Evolutionary conservation across 2,329 filamentous ascomycete genomes (phyloP), one percentile per base, ranked within the genome.

Genomic region (Xylaria sp.): DNA sequence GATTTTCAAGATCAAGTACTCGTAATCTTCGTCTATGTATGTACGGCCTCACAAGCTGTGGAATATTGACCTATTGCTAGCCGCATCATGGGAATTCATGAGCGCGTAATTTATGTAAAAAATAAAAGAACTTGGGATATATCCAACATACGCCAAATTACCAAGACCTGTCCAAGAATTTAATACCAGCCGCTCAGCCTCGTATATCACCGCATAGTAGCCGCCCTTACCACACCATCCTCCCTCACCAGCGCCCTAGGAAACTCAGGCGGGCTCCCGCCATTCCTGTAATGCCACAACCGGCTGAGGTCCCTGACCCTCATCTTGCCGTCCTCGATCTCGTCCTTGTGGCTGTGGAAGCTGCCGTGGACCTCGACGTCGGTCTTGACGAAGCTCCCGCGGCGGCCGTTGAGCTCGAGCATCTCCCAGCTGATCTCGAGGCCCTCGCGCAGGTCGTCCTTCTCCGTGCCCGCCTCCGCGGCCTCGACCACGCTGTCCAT

Each of bases 251-350:
- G 48, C 54, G 72, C 57, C 0, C 72, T 71, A 13, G 75, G 73
- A 22, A 64, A 61, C 39, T 80, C 77, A 4, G 73, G 63, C 1
- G 84, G 84, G 39, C 76, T 80, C 52, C 67, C 72, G 1, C 85
- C 85, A 63, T 87, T 86, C 46, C 83, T 74, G 64, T 87, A 87
- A 57, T 78, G 73, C 84, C 85, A 87, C 22, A 88, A 67, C 42
- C 85, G 76, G 63, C 83, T 85, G 42, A 87, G 70, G 48, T 87
- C 80, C 69, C 80, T 85, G 5, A 87, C 83, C 64, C 74, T 80
- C 39, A 83, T 74, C 24, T 65, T 70, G 22, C 67, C 62, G 57
- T 71, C 66, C 18, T 71, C 61, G 3, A 65, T 62, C 20, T 68
- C 54, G 52, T 67, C 46, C 43, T 60, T 20, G 39, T 61, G 44